Evolutionary conservation across 1,139 yeast species (phyloP), one percentile per base, ranked within the genome.

Genomic region (Geotrichum citri-aurantii): DNA sequence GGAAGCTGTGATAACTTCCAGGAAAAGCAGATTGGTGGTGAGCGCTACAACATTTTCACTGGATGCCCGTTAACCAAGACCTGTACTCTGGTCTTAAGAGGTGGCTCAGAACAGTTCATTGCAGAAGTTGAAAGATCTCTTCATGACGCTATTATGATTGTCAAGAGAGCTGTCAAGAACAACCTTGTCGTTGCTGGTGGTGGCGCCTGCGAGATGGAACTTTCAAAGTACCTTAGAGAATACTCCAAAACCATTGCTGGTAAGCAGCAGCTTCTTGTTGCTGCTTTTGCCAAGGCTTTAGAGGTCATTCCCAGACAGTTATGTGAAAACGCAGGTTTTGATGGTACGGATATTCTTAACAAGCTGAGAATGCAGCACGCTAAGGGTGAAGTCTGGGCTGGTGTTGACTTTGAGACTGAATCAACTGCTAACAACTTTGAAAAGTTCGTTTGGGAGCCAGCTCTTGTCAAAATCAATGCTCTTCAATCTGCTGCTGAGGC

Each of bases 81-180:
- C 0, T 92, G 98, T 77, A 93, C 99, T 12, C 79, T 93, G 67
- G 79, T 93, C 53, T 79, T 93, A 69, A 84, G 99, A 75, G 99
- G 99, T 65, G 99, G 99, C 65, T 97, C 98, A 19, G 97, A 91
- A 69, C 99, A 93, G 78, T 97, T 93, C 57, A 92, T 95, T 71
- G 97, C 97, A 46, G 99, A 93, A 77, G 98, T 93, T 46, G 99
- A 93, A 73, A 83, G 99, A 73, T 92, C 97, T 2, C 79, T 93
- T 65, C 99, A 93, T 70, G 99, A 93, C 75, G 99, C 99, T 56
- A 91, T 93, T 56, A 93, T 93, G 99, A 91, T 95, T 73, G 98
- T 93, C 54, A 92, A 92, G 77, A 82, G 99, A 69, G 96, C 98
- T 1, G 85, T 93, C 53, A 86, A 88, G 70, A 93, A 91, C 71